Evolutionary conservation across 768 basidiomycete genomes (phyloP), one percentile per base, ranked within the genome.

Genomic region (Pleurotus platypus): DNA sequence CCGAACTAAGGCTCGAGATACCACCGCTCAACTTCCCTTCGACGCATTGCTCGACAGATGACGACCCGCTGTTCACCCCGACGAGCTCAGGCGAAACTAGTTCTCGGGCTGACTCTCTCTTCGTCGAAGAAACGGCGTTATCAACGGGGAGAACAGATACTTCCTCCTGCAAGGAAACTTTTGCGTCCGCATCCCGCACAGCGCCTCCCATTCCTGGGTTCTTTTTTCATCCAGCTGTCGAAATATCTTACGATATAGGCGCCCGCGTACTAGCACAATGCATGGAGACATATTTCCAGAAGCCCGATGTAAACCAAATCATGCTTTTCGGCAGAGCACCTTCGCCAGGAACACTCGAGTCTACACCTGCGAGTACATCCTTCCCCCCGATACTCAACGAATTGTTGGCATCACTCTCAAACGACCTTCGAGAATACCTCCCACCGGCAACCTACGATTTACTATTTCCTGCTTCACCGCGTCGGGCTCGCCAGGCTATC

Each of bases 401-500:
- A 37, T 76, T 94, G 6, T 78, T 92, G 26, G 66, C 73, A 4
- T 66, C 62, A 0, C 70, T 92, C 9, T 77, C 82, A 1, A 60
- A 56, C 0, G 62, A 85, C 40, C 75, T 92, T 1, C 66, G 66
- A 2, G 79, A 81, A 2, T 59, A 70, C 12, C 70, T 94, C 2
- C 81, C 87, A 0, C 49, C 64, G 2, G 67, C 74, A 24, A 79
- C 76, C 0, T 78, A 86, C 60, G 63, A 69, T 5, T 74, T 90
- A 16, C 75, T 92, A 20, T 92, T 92, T 63, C 86, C 88, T 1
- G 58, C 59, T 38, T 61, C 65, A 45, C 71, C 78, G 27, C 68
- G 71, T 22, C 66, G 64, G 45, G 87, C 90, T 0, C 79, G 92
- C 22, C 94, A 98, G 66, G 90, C 85, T 1, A 98, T 98, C 56